Conservation (phyloP, 495 filamentous ascomycete species). For the Talaromyces trachyspermus region DNA sequence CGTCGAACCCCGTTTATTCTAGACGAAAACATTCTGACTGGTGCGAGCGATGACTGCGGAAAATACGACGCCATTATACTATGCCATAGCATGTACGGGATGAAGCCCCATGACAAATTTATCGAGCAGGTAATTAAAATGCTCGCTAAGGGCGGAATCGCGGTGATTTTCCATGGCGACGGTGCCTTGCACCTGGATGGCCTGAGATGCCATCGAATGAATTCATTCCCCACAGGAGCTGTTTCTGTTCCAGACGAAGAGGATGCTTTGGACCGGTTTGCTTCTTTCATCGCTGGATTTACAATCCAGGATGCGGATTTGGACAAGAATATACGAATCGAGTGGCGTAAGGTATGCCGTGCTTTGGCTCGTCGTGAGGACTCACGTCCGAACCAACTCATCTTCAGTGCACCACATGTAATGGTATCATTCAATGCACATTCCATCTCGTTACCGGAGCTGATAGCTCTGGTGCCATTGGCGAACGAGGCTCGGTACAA, state of each 20-base stretch:
- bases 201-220: constrained; percentile 45
- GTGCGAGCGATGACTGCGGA: constrained; percentile 21
- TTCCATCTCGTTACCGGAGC: constrained; percentile 40
- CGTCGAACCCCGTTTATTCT: constrained; percentile 37
- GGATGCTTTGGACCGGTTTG: constrained; percentile 44
- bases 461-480: constrained; percentile 41
- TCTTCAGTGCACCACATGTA: constrained; percentile 44
- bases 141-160: constrained; percentile 43
- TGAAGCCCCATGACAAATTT: constrained; percentile 42
- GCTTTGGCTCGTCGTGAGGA: constrained; percentile 38
- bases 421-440: constrained; percentile 48
- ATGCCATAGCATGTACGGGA: constrained; percentile 59
- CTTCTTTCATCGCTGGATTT: constrained; percentile 47
- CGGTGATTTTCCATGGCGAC: constrained; percentile 51
- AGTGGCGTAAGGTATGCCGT: constrained; percentile 49
- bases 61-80: constrained; percentile 52
- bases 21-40: constrained; percentile 19
- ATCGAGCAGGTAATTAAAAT: constrained; percentile 44
- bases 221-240: constrained; percentile 43
- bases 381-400: constrained; percentile 31
- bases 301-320: constrained; percentile 25
- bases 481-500: constrained; percentile 15
- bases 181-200: constrained; percentile 35
- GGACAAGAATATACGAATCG: constrained; percentile 27
- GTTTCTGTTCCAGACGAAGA: constrained; percentile 41